Percentiles rank a stretch among this genome's conserved stretches.
Conservation (phyloP, 2,329 filamentous ascomycete species). For the Atkinsonella hypoxylon region DNA sequence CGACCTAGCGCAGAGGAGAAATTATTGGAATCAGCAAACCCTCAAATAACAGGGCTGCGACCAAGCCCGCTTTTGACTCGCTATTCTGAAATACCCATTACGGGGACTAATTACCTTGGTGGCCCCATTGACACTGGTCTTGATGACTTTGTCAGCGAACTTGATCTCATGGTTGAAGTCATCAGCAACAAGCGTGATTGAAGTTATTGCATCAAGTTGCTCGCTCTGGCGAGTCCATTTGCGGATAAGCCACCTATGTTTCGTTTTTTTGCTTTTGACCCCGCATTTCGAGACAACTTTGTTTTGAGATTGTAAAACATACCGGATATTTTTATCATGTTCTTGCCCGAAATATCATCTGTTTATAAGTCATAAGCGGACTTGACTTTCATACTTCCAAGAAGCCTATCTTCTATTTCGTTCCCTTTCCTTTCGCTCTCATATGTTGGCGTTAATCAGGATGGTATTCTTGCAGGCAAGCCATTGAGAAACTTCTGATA, state of each 20-base stretch:
- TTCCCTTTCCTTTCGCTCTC: neutral
- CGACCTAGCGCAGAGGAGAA: slow-evolving; percentile 14
- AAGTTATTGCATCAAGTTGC: neutral
- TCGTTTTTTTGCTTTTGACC: neutral
- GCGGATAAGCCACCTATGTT: neutral
- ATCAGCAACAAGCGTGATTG: slow-evolving; percentile 25
- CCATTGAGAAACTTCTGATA: slow-evolving; percentile 5
- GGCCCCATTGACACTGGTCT: slow-evolving; percentile 25
- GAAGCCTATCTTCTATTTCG: neutral
- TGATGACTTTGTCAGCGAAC: slow-evolving; percentile 31
- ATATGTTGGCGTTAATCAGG: neutral
- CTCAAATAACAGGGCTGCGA: slow-evolving; percentile 9
- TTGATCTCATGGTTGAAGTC: slow-evolving; percentile 39
- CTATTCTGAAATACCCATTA: slow-evolving; percentile 11
- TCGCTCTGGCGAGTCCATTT: no score
- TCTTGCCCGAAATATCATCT: neutral
- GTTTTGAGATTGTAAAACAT: neutral
- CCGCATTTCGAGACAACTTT: neutral
- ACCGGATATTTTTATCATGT: neutral
- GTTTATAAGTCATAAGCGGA: neutral
- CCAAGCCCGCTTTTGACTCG: slow-evolving; percentile 15
- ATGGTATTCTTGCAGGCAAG: neutral
- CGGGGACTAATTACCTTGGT: slow-evolving; percentile 18
- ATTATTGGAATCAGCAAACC: slow-evolving; percentile 3
- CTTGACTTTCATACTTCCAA: neutral